These are phyloP conservation scores for Chrysosporium keratinophilum DNA, from an alignment of 2,329 filamentous ascomycete genomes.

Conservation along the genomic window DNA sequence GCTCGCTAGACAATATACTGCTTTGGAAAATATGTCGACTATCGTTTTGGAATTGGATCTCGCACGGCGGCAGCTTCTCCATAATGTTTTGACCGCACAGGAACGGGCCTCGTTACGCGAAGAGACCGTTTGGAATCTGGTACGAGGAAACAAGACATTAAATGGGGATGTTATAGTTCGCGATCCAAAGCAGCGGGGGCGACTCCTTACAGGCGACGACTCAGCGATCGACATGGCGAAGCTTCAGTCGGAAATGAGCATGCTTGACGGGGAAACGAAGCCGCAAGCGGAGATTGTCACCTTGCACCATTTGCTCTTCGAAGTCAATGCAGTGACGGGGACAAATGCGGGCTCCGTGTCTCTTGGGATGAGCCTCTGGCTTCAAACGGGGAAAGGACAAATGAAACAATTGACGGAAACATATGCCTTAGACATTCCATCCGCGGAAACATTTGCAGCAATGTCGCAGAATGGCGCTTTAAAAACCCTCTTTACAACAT, in stretches of 20 bases:
- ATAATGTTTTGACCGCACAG: conserved; percentile 80
- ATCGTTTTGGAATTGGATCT: conserved; percentile 76
- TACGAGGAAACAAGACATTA: conserved; percentile 86
- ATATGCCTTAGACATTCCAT: conserved; percentile 66
- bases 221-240: conserved; percentile 84
- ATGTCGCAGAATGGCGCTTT: conserved; percentile 57
- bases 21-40: conserved; percentile 68
- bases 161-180: conserved; percentile 90
- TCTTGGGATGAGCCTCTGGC: conserved; percentile 66
- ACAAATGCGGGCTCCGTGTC: conserved; percentile 64
- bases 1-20: conserved; percentile 67
- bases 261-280: conserved; percentile 72
- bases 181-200: conserved; percentile 70
- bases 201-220: conserved; percentile 82
- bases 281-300: conserved; percentile 56
- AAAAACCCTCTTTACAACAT: conserved; percentile 77
- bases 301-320: conserved; percentile 70
- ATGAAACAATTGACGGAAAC: conserved; percentile 67
- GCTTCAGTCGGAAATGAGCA: conserved; percentile 90
- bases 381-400: conserved; percentile 54
- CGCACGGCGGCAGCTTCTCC: conserved; percentile 76
- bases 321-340: conserved; percentile 72
- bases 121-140: conserved; percentile 89
- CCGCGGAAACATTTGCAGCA: conserved; percentile 59
- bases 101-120: conserved; percentile 75